These are phyloP conservation scores for Paraleonurus japonicus DNA, from an alignment of 257 asterid species.

Conservation along the genomic window DNA sequence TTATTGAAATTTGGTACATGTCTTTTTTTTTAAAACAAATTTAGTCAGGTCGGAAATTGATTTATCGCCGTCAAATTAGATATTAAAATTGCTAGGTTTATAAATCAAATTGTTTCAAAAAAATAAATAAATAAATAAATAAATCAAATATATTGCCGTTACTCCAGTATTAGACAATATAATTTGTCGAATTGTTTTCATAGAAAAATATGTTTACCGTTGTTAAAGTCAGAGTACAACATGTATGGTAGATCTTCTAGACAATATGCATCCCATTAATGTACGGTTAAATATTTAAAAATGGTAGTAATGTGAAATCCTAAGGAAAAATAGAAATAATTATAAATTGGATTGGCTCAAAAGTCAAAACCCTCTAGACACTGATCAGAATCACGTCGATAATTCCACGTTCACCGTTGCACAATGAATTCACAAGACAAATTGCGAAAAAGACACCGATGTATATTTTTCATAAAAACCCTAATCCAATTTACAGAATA, in stretches of 20 bases:
- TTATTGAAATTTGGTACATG: too few relatives aligned
- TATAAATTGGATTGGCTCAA: not conserved
- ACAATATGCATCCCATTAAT: not conserved
- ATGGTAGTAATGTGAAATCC: not conserved
- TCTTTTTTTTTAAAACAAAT: too few relatives aligned
- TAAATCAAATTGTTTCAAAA: not conserved
- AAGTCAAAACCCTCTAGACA: too few relatives aligned
- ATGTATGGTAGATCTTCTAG: not conserved
- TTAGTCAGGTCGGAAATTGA: not conserved
- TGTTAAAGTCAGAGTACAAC: slow-evolving; percentile 4
- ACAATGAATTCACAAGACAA: too few relatives aligned
- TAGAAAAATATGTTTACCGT: not conserved
- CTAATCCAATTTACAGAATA: too few relatives aligned
- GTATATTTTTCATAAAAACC: too few relatives aligned
- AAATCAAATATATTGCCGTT: not conserved
- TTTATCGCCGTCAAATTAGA: not conserved
- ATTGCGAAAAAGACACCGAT: too few relatives aligned
- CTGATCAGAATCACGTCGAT: too few relatives aligned
- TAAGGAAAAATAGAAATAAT: not conserved
- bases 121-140: too few relatives aligned
- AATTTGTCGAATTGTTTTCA: not conserved
- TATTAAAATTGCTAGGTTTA: not conserved
- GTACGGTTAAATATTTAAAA: not conserved
- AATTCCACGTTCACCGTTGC: too few relatives aligned
- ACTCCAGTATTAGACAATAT: not conserved